phyloP scores from a whole-genome alignment of 2,329 filamentous ascomycete species.

The Ceratocystiopsis sp. region DNA sequence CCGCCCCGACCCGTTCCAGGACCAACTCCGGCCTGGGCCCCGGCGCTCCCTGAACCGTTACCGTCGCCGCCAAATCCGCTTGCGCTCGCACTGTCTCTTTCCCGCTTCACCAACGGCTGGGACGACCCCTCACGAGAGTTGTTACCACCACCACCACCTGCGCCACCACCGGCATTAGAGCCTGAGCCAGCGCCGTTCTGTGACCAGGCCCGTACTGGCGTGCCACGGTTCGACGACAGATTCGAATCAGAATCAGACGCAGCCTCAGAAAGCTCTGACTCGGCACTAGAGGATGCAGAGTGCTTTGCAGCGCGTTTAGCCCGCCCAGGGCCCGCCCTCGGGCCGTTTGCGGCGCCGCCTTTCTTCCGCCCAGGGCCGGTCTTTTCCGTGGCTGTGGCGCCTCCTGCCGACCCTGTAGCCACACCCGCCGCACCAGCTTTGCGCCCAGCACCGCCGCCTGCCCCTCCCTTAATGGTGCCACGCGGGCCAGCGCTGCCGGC shows the following conservation, averaged over 20 bases:
- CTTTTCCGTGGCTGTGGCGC: background rate
- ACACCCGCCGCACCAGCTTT: constrained; percentile 27
- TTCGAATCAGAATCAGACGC: constrained; percentile 38
- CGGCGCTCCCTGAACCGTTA: constrained; percentile 2
- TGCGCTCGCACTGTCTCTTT: constrained; percentile 1
- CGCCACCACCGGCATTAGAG: background rate
- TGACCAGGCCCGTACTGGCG: constrained; percentile 16
- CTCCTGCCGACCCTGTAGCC: background rate
- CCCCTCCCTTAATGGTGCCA: constrained; percentile 26
- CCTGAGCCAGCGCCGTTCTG: constrained; percentile 5
- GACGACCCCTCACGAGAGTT: constrained; percentile 1
- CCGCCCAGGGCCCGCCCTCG: constrained; percentile 44
- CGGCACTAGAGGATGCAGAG: constrained; percentile 40
- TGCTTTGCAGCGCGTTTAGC: constrained; percentile 44
- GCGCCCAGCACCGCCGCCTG: constrained; percentile 21
- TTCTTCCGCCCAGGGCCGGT: constrained; percentile 16
- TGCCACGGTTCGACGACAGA: constrained; percentile 26
- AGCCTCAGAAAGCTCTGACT: constrained; percentile 48
- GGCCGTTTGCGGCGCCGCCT: constrained; percentile 8
- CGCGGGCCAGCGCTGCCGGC: constrained; percentile 45
- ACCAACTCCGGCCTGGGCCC: background rate
- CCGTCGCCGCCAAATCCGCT: background rate
- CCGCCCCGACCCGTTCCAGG: background rate
- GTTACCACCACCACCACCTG: no score
- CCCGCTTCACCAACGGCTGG: constrained; percentile 5